Percentiles rank a stretch among this genome's conserved stretches.
Evolutionary conservation across 139 green algal species (phyloP).

Genomic region (Coelastrella sp.): DNA sequence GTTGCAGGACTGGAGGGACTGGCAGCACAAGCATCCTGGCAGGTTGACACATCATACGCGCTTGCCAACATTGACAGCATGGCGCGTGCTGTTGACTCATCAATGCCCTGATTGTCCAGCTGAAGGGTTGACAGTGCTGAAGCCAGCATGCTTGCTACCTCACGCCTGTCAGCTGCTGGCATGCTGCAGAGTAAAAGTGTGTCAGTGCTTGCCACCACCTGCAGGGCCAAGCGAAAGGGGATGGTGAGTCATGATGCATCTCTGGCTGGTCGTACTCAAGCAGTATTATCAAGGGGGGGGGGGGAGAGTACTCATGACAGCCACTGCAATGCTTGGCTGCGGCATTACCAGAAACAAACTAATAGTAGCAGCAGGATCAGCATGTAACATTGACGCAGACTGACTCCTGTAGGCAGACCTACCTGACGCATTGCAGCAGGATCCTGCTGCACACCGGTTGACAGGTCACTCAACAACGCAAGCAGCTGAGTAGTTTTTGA

Average conservation of each 20-base stretch:
- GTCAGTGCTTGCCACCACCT: not conserved
- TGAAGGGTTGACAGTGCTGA: not conserved
- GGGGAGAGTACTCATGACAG: too few species aligned
- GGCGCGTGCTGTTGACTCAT: not conserved
- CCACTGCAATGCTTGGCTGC: too few species aligned
- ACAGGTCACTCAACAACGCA: not conserved
- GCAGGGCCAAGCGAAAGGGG: not conserved
- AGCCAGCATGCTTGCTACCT: not conserved
- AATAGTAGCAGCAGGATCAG: not conserved
- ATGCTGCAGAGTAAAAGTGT: not conserved
- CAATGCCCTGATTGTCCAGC: not conserved
- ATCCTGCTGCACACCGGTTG: not conserved
- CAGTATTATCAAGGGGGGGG: too few species aligned
- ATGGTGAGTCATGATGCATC: not conserved
- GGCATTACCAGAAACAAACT: not conserved
- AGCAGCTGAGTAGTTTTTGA: not conserved
- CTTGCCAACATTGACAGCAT: not conserved
- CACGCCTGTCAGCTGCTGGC: not conserved
- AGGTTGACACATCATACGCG: not conserved
- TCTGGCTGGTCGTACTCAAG: too few species aligned
- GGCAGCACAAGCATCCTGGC: not conserved
- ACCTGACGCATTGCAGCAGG: not conserved
- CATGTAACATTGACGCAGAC: not conserved
- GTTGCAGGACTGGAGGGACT: not conserved
- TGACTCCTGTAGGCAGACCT: not conserved